Evolutionary conservation across 257 asterid species (phyloP).

Genomic region (Solanum paucissectum): DNA sequence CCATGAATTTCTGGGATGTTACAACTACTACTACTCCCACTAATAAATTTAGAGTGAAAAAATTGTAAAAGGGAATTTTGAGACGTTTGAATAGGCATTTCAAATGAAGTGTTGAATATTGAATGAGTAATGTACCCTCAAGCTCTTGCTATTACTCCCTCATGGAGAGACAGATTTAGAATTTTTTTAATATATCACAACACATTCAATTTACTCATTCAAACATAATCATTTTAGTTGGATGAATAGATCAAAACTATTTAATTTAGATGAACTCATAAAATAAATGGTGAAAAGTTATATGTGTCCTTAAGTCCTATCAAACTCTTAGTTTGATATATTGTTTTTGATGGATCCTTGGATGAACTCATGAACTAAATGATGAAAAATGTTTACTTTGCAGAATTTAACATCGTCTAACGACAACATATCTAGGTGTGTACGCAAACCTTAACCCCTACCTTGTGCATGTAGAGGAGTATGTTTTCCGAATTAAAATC

Average conservation of each 20-base stretch:
- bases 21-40: not conserved
- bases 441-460: not conserved
- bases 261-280: not conserved
- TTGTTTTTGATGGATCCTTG: not conserved
- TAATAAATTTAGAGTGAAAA: too few species aligned
- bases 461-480: not conserved
- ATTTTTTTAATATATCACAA: too few species aligned
- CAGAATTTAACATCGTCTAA: not conserved
- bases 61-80: not conserved
- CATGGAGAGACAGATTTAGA: not conserved
- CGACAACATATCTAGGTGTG: not conserved
- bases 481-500: not conserved
- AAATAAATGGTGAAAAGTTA: not conserved
- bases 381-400: too few species aligned
- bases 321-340: not conserved
- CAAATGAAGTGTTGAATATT: too few species aligned
- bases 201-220: not conserved
- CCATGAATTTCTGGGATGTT: not conserved
- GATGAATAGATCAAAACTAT: not conserved
- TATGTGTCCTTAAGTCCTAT: not conserved
- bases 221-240: not conserved
- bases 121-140: not conserved
- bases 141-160: not conserved
- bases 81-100: not conserved
- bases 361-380: not conserved